Conservation (phyloP, 1,139 yeast species). For the Diutina pseudorugosa region DNA sequence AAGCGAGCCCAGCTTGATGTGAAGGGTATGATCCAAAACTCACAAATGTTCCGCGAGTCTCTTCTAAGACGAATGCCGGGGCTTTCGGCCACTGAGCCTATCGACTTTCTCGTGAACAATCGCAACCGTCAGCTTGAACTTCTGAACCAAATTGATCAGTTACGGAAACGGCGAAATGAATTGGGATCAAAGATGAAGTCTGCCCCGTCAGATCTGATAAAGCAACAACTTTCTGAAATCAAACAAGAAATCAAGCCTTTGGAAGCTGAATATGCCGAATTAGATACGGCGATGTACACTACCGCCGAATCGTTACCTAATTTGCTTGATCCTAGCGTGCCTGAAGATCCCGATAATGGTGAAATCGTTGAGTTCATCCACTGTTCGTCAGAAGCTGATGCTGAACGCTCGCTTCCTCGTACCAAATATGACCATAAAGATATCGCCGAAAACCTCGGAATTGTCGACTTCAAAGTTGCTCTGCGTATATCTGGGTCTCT, state of each 20-base stretch:
- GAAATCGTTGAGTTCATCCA: conserved; percentile 41
- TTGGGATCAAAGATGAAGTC: conserved; percentile 14
- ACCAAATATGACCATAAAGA: conserved; percentile 44
- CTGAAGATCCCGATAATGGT: conserved; percentile 23
- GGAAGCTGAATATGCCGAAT: conserved; percentile 18
- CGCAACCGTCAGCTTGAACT: background rate
- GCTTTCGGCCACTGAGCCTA: conserved; percentile 12
- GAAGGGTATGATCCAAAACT: conserved; percentile 28
- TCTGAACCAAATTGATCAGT: conserved; percentile 14
- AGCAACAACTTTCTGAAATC: conserved; percentile 18
- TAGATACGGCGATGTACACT: conserved; percentile 19
- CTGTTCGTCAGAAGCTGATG: conserved; percentile 17
- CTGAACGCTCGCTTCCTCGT: conserved; percentile 12
- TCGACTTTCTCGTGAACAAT: conserved; percentile 20
- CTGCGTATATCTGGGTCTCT: conserved; percentile 73
- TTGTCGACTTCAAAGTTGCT: conserved; percentile 64
- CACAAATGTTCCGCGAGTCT: conserved; percentile 30
- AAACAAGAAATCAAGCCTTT: conserved; percentile 23
- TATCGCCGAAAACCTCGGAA: conserved; percentile 47
- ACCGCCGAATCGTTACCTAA: conserved; percentile 58
- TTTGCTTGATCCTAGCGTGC: conserved; percentile 40
- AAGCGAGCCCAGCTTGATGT: conserved; percentile 38
- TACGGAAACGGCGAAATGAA: conserved; percentile 14
- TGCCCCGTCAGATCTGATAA: conserved; percentile 9
- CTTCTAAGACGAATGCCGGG: conserved; percentile 27